Base-by-base conservation (phyloP, 495 filamentous ascomycete species). In the Wilcoxina mikolae region DNA sequence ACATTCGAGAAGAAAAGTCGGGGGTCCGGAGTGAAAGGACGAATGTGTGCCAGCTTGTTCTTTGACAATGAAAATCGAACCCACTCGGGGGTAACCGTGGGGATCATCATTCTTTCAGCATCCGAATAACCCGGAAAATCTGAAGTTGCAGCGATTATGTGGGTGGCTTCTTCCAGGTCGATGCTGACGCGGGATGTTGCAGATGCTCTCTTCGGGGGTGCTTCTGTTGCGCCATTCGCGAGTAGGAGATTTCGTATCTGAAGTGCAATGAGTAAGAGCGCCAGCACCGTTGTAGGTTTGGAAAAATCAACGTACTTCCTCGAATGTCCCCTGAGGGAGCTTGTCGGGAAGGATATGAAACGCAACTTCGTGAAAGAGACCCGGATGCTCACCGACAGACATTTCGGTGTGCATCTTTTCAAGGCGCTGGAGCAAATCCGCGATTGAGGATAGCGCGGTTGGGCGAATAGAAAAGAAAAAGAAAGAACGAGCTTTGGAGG, bases 11-110 rank as follows among this genome's bases (percentile, higher is more conserved):
- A 83, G 68, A 94, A 88, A 57, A 94, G 79, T 35, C 81, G 74
- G 5, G 91, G 89, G 60, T 99, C 93, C 0, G 91, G 91, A 39
- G 82, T 95, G 61, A 80, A 93, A 18, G 85, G 84, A 24, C 90
- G 78, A 15, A 86, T 75, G 57, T 85, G 87, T 42, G 80, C 79
- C n/a, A 82, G 68, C 58, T 82, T 84, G 17, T 70, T 70, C 58
- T 83, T 88, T 2, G 71, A 59, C 11, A 94, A 60, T 11, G 81
- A 86, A 17, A 71, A 69, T 2, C 74, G 74, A 53, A 94, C 75
- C 91, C 91, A 99, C 48, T 77, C 73, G 4, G 87, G 78, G 51
- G 78, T 89, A 5, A 96, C 82, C 2, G 95, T 82, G n/a, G 85
- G 79, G 25, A 87, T 83, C 71, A 94, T 79, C 42, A 76, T 69